Base-by-base conservation (phyloP, 331 rosid species). In the Malus hybrid region DNA sequence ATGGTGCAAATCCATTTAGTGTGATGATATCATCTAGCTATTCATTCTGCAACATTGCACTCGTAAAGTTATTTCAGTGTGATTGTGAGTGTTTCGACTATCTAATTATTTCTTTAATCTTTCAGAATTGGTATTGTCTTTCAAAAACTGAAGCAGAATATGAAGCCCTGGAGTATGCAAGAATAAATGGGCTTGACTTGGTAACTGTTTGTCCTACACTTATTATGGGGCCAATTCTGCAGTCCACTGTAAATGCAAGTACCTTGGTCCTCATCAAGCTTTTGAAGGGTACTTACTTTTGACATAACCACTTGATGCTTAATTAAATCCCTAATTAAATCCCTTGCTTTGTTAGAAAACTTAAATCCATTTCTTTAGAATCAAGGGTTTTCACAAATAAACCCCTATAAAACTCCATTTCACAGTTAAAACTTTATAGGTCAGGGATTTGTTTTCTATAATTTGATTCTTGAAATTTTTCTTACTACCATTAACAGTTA, bases 131-230 rank as follows among this genome's bases (percentile, higher is more conserved):
- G 97, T 94, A 94, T 72, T 76, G 42, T 65, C 86, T 76, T 59
- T 76, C 97, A 32, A 91, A 94, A 88, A 90, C 93, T 27, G 80
- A 86, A 75, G 97, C 98, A 46, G 96, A 94, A 76, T 79, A 78
- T 76, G 87, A 85, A 72, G 93, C 91, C 19, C 22, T 78, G 56
- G 87, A 87, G 48, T 87, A 88, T 73, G 91, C 86, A 5, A 83
- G 71, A 65, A 80, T 36, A 74, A 84, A 68, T 4, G 91, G 96
- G 63, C 85, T 91, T 39, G 57, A 63, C 27, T 59, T 90, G 19
- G 93, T 90, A 19, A 74, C 82, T 34, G 70, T 90, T n/a, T 91
- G 97, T 75, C 98, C 98, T 34, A 33, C 83, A 16, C 20, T 81
- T 32, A 74, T 90, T 24, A 11, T 73, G 13, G 96, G 98, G 44